Conservation (phyloP, 768 basidiomycete genomes). For the Collybiopsis luxurians region DNA sequence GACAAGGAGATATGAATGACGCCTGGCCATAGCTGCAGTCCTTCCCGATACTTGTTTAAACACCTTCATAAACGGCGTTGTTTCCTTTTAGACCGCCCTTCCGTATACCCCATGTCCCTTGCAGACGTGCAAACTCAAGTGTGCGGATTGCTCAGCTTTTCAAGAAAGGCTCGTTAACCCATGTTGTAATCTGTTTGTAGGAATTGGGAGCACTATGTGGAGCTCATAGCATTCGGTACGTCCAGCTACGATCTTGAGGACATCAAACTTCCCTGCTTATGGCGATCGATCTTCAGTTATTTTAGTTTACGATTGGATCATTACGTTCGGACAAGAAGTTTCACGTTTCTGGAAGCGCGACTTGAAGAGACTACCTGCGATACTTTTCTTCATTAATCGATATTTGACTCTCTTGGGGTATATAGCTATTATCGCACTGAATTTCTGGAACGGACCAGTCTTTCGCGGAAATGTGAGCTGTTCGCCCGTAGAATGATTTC, state of each 20-base stretch:
- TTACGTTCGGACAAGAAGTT: background rate
- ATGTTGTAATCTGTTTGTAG: background rate
- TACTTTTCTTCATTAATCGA: conserved; percentile 6
- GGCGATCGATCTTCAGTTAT: background rate
- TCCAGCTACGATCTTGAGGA: background rate
- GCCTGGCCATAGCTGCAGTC: too few species aligned
- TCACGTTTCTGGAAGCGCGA: conserved; percentile 2
- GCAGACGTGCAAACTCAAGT: too few species aligned
- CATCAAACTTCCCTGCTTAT: background rate
- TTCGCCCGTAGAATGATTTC: background rate
- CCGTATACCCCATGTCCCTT: too few species aligned
- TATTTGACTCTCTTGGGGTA: conserved; percentile 5
- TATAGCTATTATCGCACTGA: background rate
- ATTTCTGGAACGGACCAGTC: background rate
- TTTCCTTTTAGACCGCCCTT: too few species aligned
- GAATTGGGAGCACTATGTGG: background rate
- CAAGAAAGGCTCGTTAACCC: too few species aligned
- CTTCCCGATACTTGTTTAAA: too few species aligned
- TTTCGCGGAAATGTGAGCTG: background rate
- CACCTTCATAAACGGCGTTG: too few species aligned
- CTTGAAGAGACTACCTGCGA: background rate
- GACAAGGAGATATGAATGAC: too few species aligned
- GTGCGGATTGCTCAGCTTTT: too few species aligned
- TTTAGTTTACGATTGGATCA: conserved; percentile 5
- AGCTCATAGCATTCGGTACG: conserved; percentile 2